phyloP scores from a whole-genome alignment of 1,284 basidiomycete species.

The Leccinum pallidistipes region DNA sequence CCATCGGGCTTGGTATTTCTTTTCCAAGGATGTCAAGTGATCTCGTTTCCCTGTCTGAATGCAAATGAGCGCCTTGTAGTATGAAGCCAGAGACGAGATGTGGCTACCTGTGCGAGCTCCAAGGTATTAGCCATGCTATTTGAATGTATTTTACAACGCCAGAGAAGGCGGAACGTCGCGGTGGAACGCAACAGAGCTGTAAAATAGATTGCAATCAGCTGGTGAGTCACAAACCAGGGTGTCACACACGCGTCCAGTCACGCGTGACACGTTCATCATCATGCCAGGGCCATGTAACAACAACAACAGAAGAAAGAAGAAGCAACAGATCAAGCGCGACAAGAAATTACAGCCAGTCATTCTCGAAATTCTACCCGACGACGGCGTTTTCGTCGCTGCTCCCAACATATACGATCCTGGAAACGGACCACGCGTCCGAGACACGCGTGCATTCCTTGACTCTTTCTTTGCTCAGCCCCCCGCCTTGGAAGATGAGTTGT shows the following conservation, averaged over 20 bases:
- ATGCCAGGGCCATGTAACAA: conserved; percentile 49
- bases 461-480: conserved; percentile 66
- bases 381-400: conserved; percentile 31
- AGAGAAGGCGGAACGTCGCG: conserved; percentile 26
- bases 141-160: conserved; percentile 35
- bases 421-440: conserved; percentile 70
- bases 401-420: conserved; percentile 75
- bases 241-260: conserved; percentile 35
- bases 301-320: conserved; percentile 45
- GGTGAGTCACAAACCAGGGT: conserved; percentile 24
- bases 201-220: conserved; percentile 31
- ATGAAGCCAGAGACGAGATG: neutral
- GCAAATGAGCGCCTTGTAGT: conserved; percentile 8
- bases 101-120: conserved; percentile 52
- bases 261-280: conserved; percentile 28
- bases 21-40: conserved; percentile 80
- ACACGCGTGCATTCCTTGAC: conserved; percentile 57
- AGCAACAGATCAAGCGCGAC: conserved; percentile 35
- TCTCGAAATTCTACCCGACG: conserved; percentile 1
- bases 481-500: conserved; percentile 56
- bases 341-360: conserved; percentile 24
- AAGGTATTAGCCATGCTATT: conserved; percentile 51
- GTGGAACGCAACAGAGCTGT: conserved; percentile 24
- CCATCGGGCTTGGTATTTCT: conserved; percentile 85
- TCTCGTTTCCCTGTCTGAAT: conserved; percentile 90